phyloP scores from a whole-genome alignment of 139 green algal genomes.

The Chlamydomonas sphaeroides region DNA sequence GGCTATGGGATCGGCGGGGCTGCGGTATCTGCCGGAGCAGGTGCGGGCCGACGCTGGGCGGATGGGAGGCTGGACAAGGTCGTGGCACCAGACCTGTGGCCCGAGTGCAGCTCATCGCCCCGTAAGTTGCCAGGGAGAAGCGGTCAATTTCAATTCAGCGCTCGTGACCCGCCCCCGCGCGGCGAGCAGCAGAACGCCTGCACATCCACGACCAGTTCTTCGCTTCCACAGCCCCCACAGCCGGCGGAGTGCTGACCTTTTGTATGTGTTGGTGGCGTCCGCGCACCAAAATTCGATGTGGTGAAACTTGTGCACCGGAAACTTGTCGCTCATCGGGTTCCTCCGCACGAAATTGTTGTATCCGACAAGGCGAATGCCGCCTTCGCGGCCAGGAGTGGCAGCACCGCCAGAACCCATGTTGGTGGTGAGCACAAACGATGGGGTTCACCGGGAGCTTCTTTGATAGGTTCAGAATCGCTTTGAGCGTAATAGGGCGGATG shows the following conservation, averaged over 20 bases:
- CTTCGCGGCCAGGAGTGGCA: neutral
- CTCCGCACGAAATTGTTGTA: conserved; percentile 70
- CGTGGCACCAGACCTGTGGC: too few species aligned
- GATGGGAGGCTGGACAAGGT: too few species aligned
- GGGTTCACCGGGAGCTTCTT: neutral
- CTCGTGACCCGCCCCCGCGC: too few species aligned
- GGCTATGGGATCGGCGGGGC: too few species aligned
- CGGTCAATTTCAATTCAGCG: too few species aligned
- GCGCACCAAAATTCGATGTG: conserved; percentile 95
- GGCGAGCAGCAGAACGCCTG: neutral
- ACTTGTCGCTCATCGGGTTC: conserved; percentile 84
- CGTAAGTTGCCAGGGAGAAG: too few species aligned
- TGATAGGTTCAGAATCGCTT: neutral
- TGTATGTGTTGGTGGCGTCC: conserved; percentile 90
- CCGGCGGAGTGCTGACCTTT: conserved; percentile 52
- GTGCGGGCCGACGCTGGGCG: too few species aligned
- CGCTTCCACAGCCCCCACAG: neutral
- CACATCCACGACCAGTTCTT: too few species aligned
- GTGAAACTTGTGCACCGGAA: conserved; percentile 87
- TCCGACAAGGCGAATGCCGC: conserved; percentile 61
- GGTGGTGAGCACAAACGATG: too few species aligned
- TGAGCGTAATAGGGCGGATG: neutral
- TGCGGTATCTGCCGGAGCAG: too few species aligned
- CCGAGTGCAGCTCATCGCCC: too few species aligned
- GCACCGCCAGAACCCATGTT: conserved; percentile 33